Percentiles rank a stretch among this genome's conserved stretches.
Conservation (phyloP, 345 rosid species). For the Dovyalis caffra region DNA sequence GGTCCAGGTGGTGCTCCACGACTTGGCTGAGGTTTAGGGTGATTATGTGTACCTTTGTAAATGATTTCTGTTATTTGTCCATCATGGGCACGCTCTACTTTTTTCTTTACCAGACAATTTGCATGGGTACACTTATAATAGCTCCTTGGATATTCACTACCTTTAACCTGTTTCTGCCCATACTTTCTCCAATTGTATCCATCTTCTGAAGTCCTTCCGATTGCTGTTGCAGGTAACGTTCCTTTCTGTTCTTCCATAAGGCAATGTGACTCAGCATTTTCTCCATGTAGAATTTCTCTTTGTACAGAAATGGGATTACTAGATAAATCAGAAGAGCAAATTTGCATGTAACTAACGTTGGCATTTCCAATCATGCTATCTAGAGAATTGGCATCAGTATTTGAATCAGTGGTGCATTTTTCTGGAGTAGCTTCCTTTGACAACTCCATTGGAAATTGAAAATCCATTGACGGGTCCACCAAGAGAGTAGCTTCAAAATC, state of each 20-base stretch:
- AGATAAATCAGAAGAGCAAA: conserved; percentile 22
- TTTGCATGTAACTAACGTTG: conserved; percentile 25
- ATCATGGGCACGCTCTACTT: conserved; percentile 57
- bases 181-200: conserved; percentile 69
- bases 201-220: conserved; percentile 47
- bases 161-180: conserved; percentile 66
- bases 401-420: conserved; percentile 21
- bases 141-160: conserved; percentile 68
- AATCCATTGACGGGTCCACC: conserved; percentile 25
- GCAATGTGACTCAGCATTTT: conserved; percentile 7
- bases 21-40: conserved; percentile 49
- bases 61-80: conserved; percentile 67
- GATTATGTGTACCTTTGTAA: conserved; percentile 60
- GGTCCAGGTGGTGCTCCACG: conserved; percentile 39
- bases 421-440: conserved; percentile 27
- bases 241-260: conserved; percentile 38
- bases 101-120: conserved; percentile 55
- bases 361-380: conserved; percentile 19
- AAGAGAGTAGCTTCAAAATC: conserved; percentile 24
- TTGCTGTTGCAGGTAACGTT: conserved; percentile 34
- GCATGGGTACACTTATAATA: conserved; percentile 62
- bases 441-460: conserved; percentile 34
- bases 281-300: conserved; percentile 37
- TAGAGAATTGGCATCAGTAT: conserved; percentile 19
- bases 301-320: conserved; percentile 14